Evolutionary conservation across 1,284 basidiomycete species (phyloP), one percentile per base, ranked within the genome.

Genomic region (Blastosporella zonata): DNA sequence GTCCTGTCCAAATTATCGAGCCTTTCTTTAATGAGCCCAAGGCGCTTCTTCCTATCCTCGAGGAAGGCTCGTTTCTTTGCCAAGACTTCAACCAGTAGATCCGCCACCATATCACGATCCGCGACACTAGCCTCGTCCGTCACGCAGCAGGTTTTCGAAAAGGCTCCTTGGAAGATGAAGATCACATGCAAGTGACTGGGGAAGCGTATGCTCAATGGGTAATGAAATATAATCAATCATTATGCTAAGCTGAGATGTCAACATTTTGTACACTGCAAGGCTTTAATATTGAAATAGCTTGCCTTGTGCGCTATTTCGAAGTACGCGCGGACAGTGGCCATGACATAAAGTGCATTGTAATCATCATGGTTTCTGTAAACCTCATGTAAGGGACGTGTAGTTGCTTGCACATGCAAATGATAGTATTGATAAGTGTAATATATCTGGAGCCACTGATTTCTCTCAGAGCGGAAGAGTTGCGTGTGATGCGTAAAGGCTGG

Each of bases 271-370:
- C 29, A 31, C 6, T 7, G 6, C 29, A 31, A 7, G 29, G 6
- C n/a, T n/a, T n/a, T n/a, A n/a, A n/a, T 9, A 31, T 12, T 9
- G 29, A 31, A 31, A 36, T 22, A 9, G 47, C 60, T 21, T 40
- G 71, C 78, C 67, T 73, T 74, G 54, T 68, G 70, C 4, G 75
- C 71, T 1, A 78, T 65, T 23, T 76, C 67, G 54, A 78, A 81
- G 53, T 78, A 80, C 2, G 77, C 75, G 2, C 74, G 71, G 0
- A 80, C 77, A 6, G 68, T 68, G 0, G 75, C 69, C 77, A 81
- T 81, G 13, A 81, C 61, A 1, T 56, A 50, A 10, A 79, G 47
- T 22, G 78, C 78, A 1, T 75, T 67, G 6, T 62, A 55, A 35
- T 69, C 67, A 0, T 38, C 29, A 5, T 58, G 36, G 22, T 36